Evolutionary conservation across 2,329 filamentous ascomycete species (phyloP).

Genomic region (Malbranchea zuffiana): DNA sequence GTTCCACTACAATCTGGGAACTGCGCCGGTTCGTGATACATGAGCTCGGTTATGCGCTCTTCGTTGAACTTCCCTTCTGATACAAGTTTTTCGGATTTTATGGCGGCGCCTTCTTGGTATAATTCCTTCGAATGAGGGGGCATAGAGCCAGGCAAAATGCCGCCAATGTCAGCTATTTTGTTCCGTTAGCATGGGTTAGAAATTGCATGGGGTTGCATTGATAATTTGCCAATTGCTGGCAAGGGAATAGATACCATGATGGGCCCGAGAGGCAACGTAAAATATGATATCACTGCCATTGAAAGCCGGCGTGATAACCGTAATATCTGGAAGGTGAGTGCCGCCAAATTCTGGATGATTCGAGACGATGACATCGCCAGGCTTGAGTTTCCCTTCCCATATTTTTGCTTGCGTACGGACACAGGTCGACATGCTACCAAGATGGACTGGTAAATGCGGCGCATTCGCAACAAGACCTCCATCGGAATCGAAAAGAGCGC

Average conservation of each 20-base stretch:
- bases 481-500: constrained; percentile 60
- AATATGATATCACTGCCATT: constrained; percentile 59
- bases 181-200: constrained; percentile 9
- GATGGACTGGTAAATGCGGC: constrained; percentile 65
- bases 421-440: constrained; percentile 71
- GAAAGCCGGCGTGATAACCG: constrained; percentile 63
- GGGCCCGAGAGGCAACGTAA: constrained; percentile 62
- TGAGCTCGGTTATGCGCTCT: constrained; percentile 54
- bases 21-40: constrained; percentile 59
- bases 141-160: constrained; percentile 68
- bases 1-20: constrained; percentile 65
- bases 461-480: constrained; percentile 66
- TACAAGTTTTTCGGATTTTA: constrained; percentile 55
- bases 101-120: constrained; percentile 54
- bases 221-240: neutral
- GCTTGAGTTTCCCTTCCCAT: constrained; percentile 66
- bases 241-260: constrained; percentile 63
- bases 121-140: constrained; percentile 59
- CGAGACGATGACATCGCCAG: constrained; percentile 69
- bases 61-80: constrained; percentile 64
- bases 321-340: constrained; percentile 75
- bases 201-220: neutral
- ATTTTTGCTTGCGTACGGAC: constrained; percentile 65
- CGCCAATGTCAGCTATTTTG: constrained; percentile 57
- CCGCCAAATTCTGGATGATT: constrained; percentile 79